A percentile compares a stretch with the other conserved stretches of the same genome.
Conservation (phyloP, 768 basidiomycete species). For the Phylloporus sp. region DNA sequence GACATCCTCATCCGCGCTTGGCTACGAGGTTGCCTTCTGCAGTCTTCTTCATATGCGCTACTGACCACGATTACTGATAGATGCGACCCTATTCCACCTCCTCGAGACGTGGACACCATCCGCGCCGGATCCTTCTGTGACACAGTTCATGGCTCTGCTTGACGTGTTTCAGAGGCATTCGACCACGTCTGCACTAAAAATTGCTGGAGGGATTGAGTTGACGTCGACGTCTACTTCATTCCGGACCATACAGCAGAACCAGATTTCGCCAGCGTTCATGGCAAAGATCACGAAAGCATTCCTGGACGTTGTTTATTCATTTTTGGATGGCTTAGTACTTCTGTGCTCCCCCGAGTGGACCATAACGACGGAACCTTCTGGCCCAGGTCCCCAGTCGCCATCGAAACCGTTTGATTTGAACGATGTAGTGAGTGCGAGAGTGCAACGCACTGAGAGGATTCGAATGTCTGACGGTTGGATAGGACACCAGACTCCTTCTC, state of each 20-base stretch:
- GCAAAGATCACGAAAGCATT: constrained; percentile 79
- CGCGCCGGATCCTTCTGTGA: constrained; percentile 56
- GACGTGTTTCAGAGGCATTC: constrained; percentile 78
- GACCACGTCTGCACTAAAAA: constrained; percentile 68
- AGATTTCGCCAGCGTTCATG: constrained; percentile 58
- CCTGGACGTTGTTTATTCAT: constrained; percentile 77
- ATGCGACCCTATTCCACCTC: constrained; percentile 75
- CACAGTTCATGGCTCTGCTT: constrained; percentile 70
- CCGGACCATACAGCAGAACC: constrained; percentile 53
- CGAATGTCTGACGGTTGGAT: constrained; percentile 2
- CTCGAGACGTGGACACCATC: constrained; percentile 84
- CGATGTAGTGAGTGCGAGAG: constrained; percentile 46
- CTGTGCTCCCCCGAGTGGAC: constrained; percentile 71
- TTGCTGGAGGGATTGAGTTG: constrained; percentile 72
- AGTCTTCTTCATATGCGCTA: neutral
- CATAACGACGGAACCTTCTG: constrained; percentile 10
- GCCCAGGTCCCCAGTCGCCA: constrained; percentile 15
- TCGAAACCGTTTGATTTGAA: constrained; percentile 47
- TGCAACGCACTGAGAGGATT: neutral
- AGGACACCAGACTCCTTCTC: constrained; percentile 85
- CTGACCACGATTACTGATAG: constrained; percentile 38
- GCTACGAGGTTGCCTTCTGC: constrained; percentile 62
- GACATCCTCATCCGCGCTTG: constrained; percentile 75
- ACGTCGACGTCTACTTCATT: constrained; percentile 42
- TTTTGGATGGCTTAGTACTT: constrained; percentile 80